A percentile compares a stretch with the other conserved stretches of the same genome.
phyloP scores from a whole-genome alignment of 78 protist species.

The Dictyostelium intermedium region DNA sequence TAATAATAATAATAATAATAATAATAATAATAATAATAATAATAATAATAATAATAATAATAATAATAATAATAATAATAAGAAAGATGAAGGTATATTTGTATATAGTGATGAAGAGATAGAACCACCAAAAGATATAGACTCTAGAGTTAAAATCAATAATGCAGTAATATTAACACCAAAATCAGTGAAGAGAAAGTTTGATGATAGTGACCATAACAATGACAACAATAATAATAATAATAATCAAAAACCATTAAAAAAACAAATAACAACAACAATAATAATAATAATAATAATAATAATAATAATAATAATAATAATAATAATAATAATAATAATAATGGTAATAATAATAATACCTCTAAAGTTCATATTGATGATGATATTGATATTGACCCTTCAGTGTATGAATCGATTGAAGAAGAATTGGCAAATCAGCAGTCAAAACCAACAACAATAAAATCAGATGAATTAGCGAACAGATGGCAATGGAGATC shows the following conservation, averaged over 20 bases:
- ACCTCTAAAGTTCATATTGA: not conserved
- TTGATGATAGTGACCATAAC: not conserved
- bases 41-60: not conserved
- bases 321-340: not conserved
- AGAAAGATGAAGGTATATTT: not conserved
- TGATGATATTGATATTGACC: not conserved
- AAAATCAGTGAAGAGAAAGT: conserved; percentile 7
- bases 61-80: not conserved
- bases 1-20: not conserved
- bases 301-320: not conserved
- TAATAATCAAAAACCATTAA: not conserved
- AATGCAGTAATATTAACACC: not conserved
- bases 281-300: not conserved
- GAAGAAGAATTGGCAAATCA: not conserved
- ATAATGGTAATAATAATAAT: not conserved
- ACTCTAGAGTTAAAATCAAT: not conserved
- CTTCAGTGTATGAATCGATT: not conserved
- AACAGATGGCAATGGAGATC: conserved; percentile 31
- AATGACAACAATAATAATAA: too few species aligned
- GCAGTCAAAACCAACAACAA: not conserved
- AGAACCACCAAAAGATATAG: not conserved
- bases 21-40: not conserved
- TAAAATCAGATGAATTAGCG: not conserved
- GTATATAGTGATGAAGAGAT: not conserved
- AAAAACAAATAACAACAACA: not conserved